Evolutionary conservation across 2,329 filamentous ascomycete species (phyloP), one percentile per base, ranked within the genome.

Genomic region (Sclerotinia subarctica): DNA sequence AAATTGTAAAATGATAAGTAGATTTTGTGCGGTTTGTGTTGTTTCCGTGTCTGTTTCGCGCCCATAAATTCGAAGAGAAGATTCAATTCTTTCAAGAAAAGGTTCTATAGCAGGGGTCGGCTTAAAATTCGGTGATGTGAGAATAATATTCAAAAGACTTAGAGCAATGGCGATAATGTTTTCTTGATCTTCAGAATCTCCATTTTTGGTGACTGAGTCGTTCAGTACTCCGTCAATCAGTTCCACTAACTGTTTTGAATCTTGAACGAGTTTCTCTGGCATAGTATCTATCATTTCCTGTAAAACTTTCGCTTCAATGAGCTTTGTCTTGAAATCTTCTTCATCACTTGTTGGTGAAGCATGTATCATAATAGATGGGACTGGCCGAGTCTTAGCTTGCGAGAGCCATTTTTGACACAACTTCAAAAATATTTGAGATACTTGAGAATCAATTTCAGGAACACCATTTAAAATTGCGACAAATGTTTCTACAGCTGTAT

Each of bases 241-340:
- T 57, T 87, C 84, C 2, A 93, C 79, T 8, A 91, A 82, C 72
- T 90, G 87, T 54, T 84, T 83, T 2, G 90, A 88, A 68, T 87
- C 85, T 44, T 82, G 83, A 42, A 90, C 84, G 17, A 93, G 81
- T 70, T 86, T 87, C 29, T 89, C 85, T 0, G 88, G 84, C 57
- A 89, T 84, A 57, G 81, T 83, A 32, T 86, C 84, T 77, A 92
- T 86, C 78, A 93, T 83, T 46, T 83, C 84, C 73, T 91, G 88
- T 10, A 92, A 81, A 0, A 91, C 78, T 60, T 87, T 87, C 6
- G 88, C 81, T 70, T 90, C 83, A 7, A 84, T 77, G 1, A 93
- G 78, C 5, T 82, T 80, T 5, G 75, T 75, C 3, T 86, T 69
- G 0, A 84, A 79, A 57, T 85, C 81, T 1, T 76, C 73, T 0